These are phyloP conservation scores for Boletus sensibilis DNA, from an alignment of 768 basidiomycete genomes.

Conservation along the genomic window DNA sequence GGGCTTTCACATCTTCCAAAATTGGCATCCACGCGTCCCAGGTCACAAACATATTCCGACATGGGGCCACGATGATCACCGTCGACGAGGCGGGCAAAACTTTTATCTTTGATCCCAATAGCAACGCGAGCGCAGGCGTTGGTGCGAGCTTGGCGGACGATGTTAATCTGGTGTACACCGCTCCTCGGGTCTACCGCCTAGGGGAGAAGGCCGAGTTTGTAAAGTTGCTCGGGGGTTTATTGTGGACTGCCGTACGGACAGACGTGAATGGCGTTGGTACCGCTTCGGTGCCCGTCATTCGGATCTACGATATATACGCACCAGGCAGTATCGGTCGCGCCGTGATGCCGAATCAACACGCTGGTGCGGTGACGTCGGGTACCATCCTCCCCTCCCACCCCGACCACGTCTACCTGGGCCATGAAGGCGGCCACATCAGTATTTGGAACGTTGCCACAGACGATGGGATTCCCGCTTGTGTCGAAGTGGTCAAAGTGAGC, in stretches of 20 bases:
- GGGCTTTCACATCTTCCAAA: slow-evolving; percentile 55
- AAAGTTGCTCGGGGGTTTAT: slow-evolving; percentile 64
- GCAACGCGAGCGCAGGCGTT: slow-evolving; percentile 11
- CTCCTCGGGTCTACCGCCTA: slow-evolving; percentile 62
- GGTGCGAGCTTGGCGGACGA: slow-evolving; percentile 35
- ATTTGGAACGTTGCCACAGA: slow-evolving; percentile 66
- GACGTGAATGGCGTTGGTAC: slow-evolving; percentile 44
- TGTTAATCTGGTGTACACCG: slow-evolving; percentile 45
- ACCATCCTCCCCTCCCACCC: slow-evolving; percentile 71
- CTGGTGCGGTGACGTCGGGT: slow-evolving; percentile 82
- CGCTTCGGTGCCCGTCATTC: slow-evolving; percentile 65
- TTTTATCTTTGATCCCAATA: slow-evolving; percentile 62
- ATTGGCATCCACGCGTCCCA: slow-evolving; percentile 62
- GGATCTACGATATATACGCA: slow-evolving; percentile 75
- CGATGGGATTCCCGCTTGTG: slow-evolving; percentile 61
- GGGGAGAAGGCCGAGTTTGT: slow-evolving; percentile 83
- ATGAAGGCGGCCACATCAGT: slow-evolving; percentile 87
- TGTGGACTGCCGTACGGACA: slow-evolving; percentile 78
- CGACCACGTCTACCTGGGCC: slow-evolving; percentile 74
- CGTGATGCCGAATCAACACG: slow-evolving; percentile 62
- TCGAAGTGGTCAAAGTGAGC: slow-evolving; percentile 77
- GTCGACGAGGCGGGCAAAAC: slow-evolving; percentile 86
- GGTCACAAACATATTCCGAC: slow-evolving; percentile 72
- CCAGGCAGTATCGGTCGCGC: slow-evolving; percentile 55
- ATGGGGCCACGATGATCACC: slow-evolving; percentile 68